Conservation (phyloP, 1,284 basidiomycete species). For the Ceratobasidium papillatum region DNA sequence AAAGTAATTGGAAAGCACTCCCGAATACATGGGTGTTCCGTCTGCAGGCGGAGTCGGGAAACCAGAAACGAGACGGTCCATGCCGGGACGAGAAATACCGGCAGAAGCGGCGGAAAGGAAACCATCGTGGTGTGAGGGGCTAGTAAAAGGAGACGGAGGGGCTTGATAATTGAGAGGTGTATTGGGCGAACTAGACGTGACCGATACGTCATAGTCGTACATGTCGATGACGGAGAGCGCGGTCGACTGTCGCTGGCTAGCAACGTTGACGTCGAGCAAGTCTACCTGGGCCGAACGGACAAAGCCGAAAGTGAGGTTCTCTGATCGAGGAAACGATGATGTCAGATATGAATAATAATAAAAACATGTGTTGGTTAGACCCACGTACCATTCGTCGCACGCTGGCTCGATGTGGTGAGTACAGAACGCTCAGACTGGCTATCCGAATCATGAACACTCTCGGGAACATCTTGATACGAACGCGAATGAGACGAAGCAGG, state of each 20-base stretch:
- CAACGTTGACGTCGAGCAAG: slow-evolving; percentile 9
- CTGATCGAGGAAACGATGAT: not conserved
- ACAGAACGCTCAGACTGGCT: slow-evolving; percentile 33
- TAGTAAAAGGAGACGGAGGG: not conserved
- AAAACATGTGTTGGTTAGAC: not conserved
- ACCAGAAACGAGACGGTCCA: slow-evolving; percentile 12
- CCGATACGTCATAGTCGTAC: slow-evolving; percentile 31
- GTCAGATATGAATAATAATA: not conserved
- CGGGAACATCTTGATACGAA: slow-evolving; percentile 19
- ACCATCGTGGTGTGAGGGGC: not conserved
- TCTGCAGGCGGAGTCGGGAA: slow-evolving; percentile 21
- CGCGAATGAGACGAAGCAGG: not conserved
- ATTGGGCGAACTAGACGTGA: slow-evolving; percentile 31
- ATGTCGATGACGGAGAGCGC: slow-evolving; percentile 37
- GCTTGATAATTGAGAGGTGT: slow-evolving; percentile 11
- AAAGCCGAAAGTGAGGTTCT: slow-evolving; percentile 33
- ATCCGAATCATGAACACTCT: slow-evolving; percentile 39
- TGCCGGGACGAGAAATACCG: not conserved
- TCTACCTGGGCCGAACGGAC: slow-evolving; percentile 30
- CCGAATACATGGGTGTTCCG: slow-evolving; percentile 10
- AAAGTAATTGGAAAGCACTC: slow-evolving; percentile 28
- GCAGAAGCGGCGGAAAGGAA: slow-evolving; percentile 7
- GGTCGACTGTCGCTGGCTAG: slow-evolving; percentile 6
- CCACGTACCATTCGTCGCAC: slow-evolving; percentile 19
- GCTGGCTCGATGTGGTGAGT: slow-evolving; percentile 21